These are phyloP conservation scores for Scenedesmus sp. DNA, from an alignment of 163 green algal genomes.

Conservation along the genomic window DNA sequence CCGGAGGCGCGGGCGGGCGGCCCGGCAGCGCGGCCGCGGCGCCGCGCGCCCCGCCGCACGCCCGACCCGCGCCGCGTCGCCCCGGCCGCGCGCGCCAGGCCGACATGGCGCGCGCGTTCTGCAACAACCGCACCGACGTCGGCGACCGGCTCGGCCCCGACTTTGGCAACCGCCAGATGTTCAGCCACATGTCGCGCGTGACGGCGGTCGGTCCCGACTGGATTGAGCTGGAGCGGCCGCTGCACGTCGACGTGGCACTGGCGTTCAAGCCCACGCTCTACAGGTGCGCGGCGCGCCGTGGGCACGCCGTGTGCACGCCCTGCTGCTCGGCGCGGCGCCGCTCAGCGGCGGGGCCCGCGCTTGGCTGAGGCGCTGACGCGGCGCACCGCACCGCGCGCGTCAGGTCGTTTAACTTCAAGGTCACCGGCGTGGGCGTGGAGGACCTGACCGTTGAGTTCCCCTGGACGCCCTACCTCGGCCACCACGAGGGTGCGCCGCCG, in stretches of 20 bases:
- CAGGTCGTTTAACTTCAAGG: constrained; percentile 24
- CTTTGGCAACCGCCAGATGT: constrained; percentile 10
- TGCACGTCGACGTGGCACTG: constrained; percentile 23
- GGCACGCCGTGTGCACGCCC: neutral
- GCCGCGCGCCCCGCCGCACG: neutral
- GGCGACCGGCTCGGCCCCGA: neutral
- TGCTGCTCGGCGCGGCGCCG: no score
- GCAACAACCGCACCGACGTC: constrained; percentile 13
- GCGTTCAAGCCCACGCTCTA: neutral
- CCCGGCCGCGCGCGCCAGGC: neutral
- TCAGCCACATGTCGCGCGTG: constrained; percentile 17
- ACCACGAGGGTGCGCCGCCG: constrained; percentile 18
- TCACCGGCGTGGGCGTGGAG: constrained; percentile 32
- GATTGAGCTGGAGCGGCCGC: constrained; percentile 30
- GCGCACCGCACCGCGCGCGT: neutral
- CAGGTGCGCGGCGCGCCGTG: constrained; percentile 1
- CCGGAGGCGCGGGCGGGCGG: no score
- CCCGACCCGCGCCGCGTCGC: neutral
- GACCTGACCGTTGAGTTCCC: constrained; percentile 25
- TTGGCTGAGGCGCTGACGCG: neutral
- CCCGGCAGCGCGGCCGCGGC: neutral
- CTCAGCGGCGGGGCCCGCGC: no score
- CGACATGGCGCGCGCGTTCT: neutral
- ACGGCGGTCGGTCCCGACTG: constrained; percentile 3
- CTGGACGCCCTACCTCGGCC: constrained; percentile 31